Conservation (phyloP, 2,329 filamentous ascomycete genomes). For the Penicillium decumbens region DNA sequence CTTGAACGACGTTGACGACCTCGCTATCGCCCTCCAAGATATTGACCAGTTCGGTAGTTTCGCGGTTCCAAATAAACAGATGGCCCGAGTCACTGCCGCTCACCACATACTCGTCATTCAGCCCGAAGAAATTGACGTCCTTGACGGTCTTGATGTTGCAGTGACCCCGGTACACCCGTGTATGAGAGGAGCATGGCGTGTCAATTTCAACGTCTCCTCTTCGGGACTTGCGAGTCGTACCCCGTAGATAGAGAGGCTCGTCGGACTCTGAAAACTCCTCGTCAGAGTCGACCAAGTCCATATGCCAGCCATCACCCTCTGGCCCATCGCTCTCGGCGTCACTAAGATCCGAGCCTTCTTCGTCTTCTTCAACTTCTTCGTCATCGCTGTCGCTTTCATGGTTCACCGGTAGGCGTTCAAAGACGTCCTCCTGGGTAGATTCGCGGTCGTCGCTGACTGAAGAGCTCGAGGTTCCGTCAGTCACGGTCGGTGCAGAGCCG, state of each 20-base stretch:
- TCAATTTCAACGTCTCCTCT: slow-evolving; percentile 47
- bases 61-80: slow-evolving; percentile 65
- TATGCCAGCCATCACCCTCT: slow-evolving; percentile 30
- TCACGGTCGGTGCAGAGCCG: slow-evolving; percentile 1
- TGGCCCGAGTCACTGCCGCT: slow-evolving; percentile 63
- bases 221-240: slow-evolving; percentile 4
- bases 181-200: slow-evolving; percentile 54
- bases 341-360: slow-evolving; percentile 21
- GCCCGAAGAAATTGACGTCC: slow-evolving; percentile 64
- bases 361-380: slow-evolving; percentile 22
- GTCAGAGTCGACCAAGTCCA: slow-evolving; percentile 29
- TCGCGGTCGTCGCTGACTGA: not conserved
- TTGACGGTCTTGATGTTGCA: slow-evolving; percentile 66
- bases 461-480: not conserved
- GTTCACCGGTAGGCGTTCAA: slow-evolving; percentile 15
- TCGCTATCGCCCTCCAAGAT: slow-evolving; percentile 64
- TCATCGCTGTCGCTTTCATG: slow-evolving; percentile 9
- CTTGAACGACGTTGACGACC: slow-evolving; percentile 66
- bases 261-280: not conserved
- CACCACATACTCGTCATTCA: slow-evolving; percentile 65
- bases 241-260: not conserved
- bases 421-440: slow-evolving; percentile 5
- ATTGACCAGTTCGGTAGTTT: slow-evolving; percentile 58
- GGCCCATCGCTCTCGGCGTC: slow-evolving; percentile 31
- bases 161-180: slow-evolving; percentile 57